These are phyloP conservation scores for Aspergillus fijiensis DNA, from an alignment of 2,329 filamentous ascomycete genomes.

Conservation along the genomic window DNA sequence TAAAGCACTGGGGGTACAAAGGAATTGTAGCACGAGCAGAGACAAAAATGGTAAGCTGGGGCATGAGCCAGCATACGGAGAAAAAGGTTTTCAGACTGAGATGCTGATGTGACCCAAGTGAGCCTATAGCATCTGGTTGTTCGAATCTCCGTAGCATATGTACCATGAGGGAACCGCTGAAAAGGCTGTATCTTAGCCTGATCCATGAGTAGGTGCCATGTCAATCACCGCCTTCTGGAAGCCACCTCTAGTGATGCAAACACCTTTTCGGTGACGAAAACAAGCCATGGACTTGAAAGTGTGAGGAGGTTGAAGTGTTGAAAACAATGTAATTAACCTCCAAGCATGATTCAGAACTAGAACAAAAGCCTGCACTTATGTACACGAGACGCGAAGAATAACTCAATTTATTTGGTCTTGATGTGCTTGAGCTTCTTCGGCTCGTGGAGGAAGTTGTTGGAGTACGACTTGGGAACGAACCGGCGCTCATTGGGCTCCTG, in stretches of 20 bases:
- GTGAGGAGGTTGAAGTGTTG: neutral
- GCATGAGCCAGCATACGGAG: too few species aligned
- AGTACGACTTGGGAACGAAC: slow-evolving; percentile 88
- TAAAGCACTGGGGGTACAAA: too few species aligned
- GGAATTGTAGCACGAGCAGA: too few species aligned
- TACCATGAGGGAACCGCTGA: neutral
- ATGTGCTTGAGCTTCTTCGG: slow-evolving; percentile 84
- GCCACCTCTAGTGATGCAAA: neutral
- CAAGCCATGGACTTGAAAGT: neutral
- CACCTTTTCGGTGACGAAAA: neutral
- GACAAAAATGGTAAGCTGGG: too few species aligned
- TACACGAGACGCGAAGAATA: slow-evolving; percentile 38
- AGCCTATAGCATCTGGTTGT: neutral
- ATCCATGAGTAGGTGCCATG: neutral
- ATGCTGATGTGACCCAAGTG: neutral
- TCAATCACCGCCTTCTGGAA: neutral
- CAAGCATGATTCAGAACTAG: slow-evolving; percentile 11
- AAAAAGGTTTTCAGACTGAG: too few species aligned
- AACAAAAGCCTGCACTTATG: slow-evolving; percentile 32
- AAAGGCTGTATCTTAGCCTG: neutral
- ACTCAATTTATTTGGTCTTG: slow-evolving; percentile 66
- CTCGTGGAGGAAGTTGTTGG: slow-evolving; percentile 90
- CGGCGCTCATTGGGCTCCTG: slow-evolving; percentile 91
- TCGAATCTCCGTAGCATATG: neutral
- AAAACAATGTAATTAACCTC: slow-evolving; percentile 16